Percentiles rank a stretch among this genome's conserved stretches.
phyloP scores from a whole-genome alignment of 2,329 filamentous ascomycete genomes.

The Verticillium nonalfalfae region DNA sequence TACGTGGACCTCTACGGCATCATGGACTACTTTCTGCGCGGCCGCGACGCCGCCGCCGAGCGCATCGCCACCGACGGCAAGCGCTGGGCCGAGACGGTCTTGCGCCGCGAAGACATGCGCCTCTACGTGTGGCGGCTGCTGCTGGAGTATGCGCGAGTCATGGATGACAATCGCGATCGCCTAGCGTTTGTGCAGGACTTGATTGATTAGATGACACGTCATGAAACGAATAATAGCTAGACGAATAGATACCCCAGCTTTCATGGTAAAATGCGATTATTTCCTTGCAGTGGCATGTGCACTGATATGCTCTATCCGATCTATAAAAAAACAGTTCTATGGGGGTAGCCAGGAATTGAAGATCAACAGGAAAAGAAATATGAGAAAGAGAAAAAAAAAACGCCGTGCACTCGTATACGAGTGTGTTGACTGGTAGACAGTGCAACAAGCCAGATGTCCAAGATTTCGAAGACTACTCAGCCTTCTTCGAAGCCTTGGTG shows the following conservation, averaged over 20 bases:
- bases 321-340: too few relatives aligned
- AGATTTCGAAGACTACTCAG: constrained; percentile 23
- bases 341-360: too few relatives aligned
- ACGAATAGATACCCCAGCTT: not conserved
- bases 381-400: too few relatives aligned
- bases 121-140: constrained; percentile 47
- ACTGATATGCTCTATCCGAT: too few relatives aligned
- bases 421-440: not conserved
- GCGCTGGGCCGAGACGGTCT: constrained; percentile 44
- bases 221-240: not conserved
- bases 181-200: constrained; percentile 21
- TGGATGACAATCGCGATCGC: constrained; percentile 20
- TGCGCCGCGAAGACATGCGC: constrained; percentile 49
- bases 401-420: too few relatives aligned
- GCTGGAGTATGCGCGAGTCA: constrained; percentile 35
- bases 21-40: constrained; percentile 47
- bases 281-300: not conserved
- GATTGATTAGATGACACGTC: not conserved
- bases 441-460: not conserved
- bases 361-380: too few relatives aligned
- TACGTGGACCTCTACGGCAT: constrained; percentile 52
- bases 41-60: constrained; percentile 35
- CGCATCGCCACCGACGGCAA: constrained; percentile 44
- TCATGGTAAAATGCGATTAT: not conserved
- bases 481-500: constrained; percentile 41